Evolutionary conservation across 2,329 filamentous ascomycete genomes (phyloP).

Genomic region (Trichothecium sympodiale): DNA sequence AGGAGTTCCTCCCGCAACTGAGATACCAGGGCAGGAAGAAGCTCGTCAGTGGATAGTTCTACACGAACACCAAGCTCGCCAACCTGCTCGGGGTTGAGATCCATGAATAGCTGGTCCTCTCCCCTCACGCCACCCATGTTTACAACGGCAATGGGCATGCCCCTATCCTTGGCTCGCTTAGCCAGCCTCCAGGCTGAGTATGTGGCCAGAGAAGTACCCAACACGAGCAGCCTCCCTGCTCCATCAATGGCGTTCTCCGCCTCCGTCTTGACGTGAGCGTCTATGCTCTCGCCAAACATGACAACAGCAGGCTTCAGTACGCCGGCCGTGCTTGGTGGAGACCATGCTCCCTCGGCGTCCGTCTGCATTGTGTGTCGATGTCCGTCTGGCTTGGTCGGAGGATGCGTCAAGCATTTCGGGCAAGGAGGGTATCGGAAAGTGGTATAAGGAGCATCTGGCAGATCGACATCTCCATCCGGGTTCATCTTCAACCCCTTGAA

Average conservation of each 20-base stretch:
- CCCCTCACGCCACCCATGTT: constrained; percentile 79
- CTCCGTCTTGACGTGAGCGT: constrained; percentile 53
- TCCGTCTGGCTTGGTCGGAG: constrained; percentile 45
- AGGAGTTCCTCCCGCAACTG: constrained; percentile 27
- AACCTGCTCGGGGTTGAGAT: constrained; percentile 37
- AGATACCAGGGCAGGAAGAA: constrained; percentile 46
- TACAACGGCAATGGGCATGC: constrained; percentile 77
- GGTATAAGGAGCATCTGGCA: constrained; percentile 76
- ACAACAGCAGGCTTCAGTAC: constrained; percentile 87
- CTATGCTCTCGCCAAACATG: constrained; percentile 93
- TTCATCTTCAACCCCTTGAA: constrained; percentile 69
- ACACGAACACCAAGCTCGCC: constrained; percentile 44
- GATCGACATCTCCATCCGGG: constrained; percentile 87
- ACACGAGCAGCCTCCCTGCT: constrained; percentile 62
- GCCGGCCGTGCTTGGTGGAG: constrained; percentile 53
- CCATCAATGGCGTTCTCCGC: constrained; percentile 74
- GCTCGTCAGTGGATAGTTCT: constrained; percentile 44
- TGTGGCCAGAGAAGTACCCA: constrained; percentile 86
- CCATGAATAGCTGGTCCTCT: constrained; percentile 59
- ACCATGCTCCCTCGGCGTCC: constrained; percentile 75
- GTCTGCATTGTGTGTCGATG: constrained; percentile 49
- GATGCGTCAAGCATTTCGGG: constrained; percentile 60
- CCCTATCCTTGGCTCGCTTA: constrained; percentile 68
- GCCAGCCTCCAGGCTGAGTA: constrained; percentile 91
- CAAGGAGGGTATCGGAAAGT: constrained; percentile 89